A percentile compares a stretch with the other conserved stretches of the same genome.
Conservation (phyloP, 202 grass and related monocot genomes). For the Panicum virgatum region DNA sequence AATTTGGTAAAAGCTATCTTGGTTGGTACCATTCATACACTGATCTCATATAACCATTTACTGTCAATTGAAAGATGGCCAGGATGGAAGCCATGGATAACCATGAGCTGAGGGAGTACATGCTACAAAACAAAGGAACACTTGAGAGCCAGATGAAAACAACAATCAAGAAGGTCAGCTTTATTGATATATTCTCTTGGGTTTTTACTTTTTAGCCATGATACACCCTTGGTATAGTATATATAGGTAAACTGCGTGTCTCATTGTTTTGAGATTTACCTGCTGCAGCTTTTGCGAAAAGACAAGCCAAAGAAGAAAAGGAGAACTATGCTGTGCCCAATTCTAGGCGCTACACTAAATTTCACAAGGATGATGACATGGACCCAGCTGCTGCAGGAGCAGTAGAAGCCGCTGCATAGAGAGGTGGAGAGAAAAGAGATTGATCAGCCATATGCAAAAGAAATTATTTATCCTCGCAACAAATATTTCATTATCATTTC, state of each 20-base stretch:
- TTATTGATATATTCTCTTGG: neutral
- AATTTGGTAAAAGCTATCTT: neutral
- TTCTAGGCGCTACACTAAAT: neutral
- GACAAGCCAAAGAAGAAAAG: constrained; percentile 13
- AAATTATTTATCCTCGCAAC: neutral
- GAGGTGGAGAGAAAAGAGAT: neutral
- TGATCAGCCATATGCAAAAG: neutral
- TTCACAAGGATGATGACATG: neutral
- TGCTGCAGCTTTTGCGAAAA: neutral
- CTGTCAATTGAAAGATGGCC: neutral
- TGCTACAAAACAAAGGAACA: neutral
- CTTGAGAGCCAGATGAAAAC: neutral
- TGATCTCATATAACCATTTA: neutral
- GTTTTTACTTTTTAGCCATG: neutral
- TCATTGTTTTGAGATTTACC: neutral
- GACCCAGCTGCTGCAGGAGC: neutral
- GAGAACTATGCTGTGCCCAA: neutral
- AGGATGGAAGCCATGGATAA: neutral
- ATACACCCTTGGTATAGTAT: neutral
- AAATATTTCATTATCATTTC: no score
- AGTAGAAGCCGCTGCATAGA: neutral
- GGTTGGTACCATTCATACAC: neutral
- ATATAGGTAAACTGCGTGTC: neutral
- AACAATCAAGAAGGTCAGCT: neutral
- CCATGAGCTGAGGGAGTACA: neutral